These are phyloP conservation scores for Boletellus sp. DNA, from an alignment of 768 basidiomycete genomes.

Conservation along the genomic window DNA sequence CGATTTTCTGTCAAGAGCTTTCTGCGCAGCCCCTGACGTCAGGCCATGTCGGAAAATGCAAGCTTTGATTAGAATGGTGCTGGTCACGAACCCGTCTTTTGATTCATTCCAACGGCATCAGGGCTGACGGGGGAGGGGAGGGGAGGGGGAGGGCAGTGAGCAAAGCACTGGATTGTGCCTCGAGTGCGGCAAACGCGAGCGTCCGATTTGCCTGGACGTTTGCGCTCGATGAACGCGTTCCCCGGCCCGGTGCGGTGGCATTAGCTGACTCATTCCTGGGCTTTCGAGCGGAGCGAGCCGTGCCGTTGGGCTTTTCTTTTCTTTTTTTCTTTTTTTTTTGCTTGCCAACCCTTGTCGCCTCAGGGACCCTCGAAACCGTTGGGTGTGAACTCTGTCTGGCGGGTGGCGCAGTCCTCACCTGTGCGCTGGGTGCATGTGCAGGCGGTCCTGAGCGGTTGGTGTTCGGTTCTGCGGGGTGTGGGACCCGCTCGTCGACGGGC, in stretches of 20 bases:
- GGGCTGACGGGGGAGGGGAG: no score
- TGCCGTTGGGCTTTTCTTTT: neutral
- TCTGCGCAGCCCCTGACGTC: constrained; percentile 27
- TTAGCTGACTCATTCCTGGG: constrained; percentile 2
- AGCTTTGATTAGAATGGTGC: no score
- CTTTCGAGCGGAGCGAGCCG: constrained; percentile 11
- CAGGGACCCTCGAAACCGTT: no score
- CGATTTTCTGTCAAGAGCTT: constrained; percentile 12
- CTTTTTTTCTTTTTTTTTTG: neutral
- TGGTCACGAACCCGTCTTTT: no score
- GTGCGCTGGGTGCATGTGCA: no score
- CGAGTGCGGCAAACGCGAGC: neutral
- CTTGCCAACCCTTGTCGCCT: neutral
- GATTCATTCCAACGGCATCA: no score
- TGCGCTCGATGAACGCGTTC: neutral
- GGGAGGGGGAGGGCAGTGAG: no score
- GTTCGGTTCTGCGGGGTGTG: no score
- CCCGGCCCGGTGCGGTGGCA: constrained; percentile 6
- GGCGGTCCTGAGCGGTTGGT: no score
- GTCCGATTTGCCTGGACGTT: neutral
- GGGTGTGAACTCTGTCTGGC: no score
- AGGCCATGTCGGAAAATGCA: constrained; percentile 5
- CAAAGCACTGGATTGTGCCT: neutral
- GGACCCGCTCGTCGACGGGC: no score
- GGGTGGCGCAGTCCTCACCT: no score